Evolutionary conservation across 345 rosid species (phyloP).

Genomic region (Arabidopsis suecica): DNA sequence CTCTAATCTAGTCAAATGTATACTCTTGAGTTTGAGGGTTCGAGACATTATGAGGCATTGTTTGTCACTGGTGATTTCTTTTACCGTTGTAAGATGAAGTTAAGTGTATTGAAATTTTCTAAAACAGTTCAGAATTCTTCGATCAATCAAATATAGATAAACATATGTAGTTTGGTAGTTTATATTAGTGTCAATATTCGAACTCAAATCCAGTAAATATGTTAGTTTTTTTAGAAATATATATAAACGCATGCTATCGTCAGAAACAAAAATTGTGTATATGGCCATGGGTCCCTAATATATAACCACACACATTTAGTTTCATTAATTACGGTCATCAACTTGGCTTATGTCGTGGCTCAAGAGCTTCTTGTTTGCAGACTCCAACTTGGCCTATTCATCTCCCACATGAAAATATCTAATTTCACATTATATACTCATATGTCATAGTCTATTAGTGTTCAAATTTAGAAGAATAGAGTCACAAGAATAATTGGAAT

Average conservation of each 20-base stretch:
- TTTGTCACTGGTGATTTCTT: not conserved
- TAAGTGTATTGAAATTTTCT: not conserved
- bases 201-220: not conserved
- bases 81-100: not conserved
- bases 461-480: not conserved
- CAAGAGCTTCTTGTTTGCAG: constrained; percentile 28
- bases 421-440: constrained; percentile 12
- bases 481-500: constrained; percentile 10
- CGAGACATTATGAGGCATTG: constrained; percentile 7
- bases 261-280: not conserved
- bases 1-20: not conserved
- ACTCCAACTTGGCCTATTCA: constrained; percentile 42
- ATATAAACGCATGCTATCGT: not conserved
- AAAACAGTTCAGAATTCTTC: not conserved
- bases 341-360: constrained; percentile 41
- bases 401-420: constrained; percentile 29
- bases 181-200: too few relatives aligned
- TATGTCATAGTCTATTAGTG: constrained; percentile 18
- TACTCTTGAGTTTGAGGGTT: not conserved
- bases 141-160: not conserved
- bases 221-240: not conserved
- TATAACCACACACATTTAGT: not conserved
- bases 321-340: constrained; percentile 40
- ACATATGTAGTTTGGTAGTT: not conserved
- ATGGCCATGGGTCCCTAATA: not conserved